Conservation (phyloP, 371 early-diverging fungal species). For the Thermomucor indicae-seudaticae region DNA sequence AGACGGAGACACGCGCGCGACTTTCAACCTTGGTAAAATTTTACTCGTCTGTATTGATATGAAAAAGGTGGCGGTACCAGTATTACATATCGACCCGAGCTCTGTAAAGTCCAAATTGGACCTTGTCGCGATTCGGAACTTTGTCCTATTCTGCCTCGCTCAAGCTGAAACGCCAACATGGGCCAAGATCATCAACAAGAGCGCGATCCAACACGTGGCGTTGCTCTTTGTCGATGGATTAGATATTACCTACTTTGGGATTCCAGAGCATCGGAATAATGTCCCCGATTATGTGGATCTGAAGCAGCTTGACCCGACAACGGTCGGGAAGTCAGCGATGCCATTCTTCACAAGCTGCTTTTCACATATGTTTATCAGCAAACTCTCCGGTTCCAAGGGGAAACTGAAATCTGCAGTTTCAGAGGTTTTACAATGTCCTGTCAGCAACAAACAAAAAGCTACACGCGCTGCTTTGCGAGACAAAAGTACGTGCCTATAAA, state of each 20-base stretch:
- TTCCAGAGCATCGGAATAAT: conserved; percentile 3
- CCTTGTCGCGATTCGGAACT: conserved; percentile 27
- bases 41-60: no score
- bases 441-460: conserved; percentile 8
- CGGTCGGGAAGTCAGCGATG: conserved; percentile 31
- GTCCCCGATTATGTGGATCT: conserved; percentile 14
- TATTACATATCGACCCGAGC: conserved; percentile 15
- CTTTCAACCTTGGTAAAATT: no score
- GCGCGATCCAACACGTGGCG: conserved; percentile 21
- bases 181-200: conserved; percentile 21
- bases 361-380: conserved; percentile 30
- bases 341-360: conserved; percentile 23
- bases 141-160: conserved; percentile 28
- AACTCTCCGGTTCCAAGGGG: conserved; percentile 21
- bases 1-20: no score
- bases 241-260: conserved; percentile 27
- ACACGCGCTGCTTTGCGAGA: no score
- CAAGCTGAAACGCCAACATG: conserved; percentile 24
- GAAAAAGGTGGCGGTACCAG: conserved; percentile 16
- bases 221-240: conserved; percentile 35
- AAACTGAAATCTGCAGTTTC: conserved; percentile 25
- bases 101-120: conserved; percentile 12
- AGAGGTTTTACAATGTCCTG: conserved; percentile 31
- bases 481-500: no score
- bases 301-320: conserved; percentile 1